Evolutionary conservation across 495 filamentous ascomycete genomes (phyloP).

Genomic region (Neurospora sp.): DNA sequence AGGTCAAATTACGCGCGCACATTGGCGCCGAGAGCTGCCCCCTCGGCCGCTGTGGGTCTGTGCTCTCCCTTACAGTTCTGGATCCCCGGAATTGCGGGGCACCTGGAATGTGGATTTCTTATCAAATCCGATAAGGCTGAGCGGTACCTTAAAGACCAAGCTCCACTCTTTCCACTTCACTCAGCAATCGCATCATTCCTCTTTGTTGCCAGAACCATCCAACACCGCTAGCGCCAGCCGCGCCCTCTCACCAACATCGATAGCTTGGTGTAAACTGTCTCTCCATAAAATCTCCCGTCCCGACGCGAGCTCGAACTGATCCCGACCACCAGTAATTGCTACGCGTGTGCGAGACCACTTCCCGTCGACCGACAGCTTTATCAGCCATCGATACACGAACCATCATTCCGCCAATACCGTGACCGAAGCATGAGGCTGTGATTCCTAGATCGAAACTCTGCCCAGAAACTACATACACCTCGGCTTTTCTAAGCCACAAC

Average conservation of each 20-base stretch:
- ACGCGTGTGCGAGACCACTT: background rate
- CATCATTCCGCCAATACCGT: background rate
- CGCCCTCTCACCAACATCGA: background rate
- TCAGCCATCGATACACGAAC: background rate
- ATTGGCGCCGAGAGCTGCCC: background rate
- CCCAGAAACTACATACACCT: background rate
- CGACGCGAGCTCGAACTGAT: background rate
- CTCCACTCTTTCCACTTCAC: background rate
- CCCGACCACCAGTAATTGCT: background rate
- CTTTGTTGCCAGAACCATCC: background rate
- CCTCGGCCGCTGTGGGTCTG: background rate
- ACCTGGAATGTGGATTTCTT: background rate
- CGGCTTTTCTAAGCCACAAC: background rate
- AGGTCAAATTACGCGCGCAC: background rate
- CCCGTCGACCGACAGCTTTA: background rate
- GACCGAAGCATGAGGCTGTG: background rate
- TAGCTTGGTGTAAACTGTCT: background rate
- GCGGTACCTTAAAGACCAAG: background rate
- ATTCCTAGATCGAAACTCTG: background rate
- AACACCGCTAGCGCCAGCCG: background rate
- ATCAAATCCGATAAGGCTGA: background rate
- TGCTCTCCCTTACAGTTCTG: background rate
- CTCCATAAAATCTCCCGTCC: background rate
- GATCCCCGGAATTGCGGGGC: background rate
- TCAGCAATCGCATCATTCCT: background rate